Base-by-base conservation (phyloP, 2,329 filamentous ascomycete genomes). In the Pseudocercospora crystallina region DNA sequence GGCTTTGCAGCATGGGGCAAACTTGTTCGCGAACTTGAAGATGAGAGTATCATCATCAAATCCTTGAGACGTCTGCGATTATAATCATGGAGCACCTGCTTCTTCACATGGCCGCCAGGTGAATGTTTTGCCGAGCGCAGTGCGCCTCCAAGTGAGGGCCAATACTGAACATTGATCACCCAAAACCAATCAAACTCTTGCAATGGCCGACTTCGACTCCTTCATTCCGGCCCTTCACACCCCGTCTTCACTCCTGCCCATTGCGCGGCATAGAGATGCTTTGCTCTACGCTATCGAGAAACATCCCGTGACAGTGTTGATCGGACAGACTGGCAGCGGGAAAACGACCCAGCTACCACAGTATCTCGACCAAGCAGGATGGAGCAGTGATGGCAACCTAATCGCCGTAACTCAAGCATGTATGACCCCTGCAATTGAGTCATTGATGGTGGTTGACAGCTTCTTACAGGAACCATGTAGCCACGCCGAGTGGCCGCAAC, bases 291-390 rank as follows among this genome's bases (percentile, higher is more conserved):
- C 91, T 11, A 81, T 96, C 51, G 92, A 97, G 69, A 90, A 83
- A 7, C 83, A 83, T 57, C 86, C 88, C 0, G 86, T 97, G 50
- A 92, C 89, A 0, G 89, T 97, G 43, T 83, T 97, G 10, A 84
- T 97, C 47, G 94, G 92, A 8, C 90, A 96, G 67, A 97, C 94
- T 1, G 94, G 94, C 3, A 95, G 89, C 17, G 91, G 92, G 36
- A 97, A 97, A 72, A 96, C 91, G 1, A 97, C 94, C 0, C 94
- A 97, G 67, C 86, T 97, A 37, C 94, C 94, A 1, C 92, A 96
- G 62, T 97, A 87, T 63, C 80, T 97, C 10, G 85, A 95, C 51
- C 79, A 88, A 61, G 89, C 87, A 64, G 92, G 92, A 71, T 97
- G 92, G 91, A 92, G 89, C 66, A 78, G 80, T 26, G 81, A 90